Percentiles rank a stretch among this genome's conserved stretches.
These are phyloP conservation scores for Chlorella variabilis DNA, from an alignment of 163 green algal species.

Conservation along the genomic window DNA sequence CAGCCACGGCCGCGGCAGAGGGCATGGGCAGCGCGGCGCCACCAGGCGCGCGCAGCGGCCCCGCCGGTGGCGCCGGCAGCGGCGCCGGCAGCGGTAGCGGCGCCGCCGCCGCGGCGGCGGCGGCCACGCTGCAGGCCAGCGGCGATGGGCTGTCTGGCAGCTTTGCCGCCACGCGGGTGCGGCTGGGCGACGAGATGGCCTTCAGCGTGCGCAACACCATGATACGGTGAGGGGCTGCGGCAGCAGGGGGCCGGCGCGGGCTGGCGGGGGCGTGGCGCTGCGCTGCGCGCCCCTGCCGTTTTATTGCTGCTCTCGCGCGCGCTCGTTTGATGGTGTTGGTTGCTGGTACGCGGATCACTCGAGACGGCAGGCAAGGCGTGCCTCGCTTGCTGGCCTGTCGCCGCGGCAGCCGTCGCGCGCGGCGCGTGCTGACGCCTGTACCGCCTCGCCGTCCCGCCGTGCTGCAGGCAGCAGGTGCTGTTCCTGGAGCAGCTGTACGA, in stretches of 20 bases:
- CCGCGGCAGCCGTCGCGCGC: too few species aligned
- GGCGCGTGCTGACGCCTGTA: too few species aligned
- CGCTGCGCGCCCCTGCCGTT: too few species aligned
- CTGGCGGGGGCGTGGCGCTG: too few species aligned
- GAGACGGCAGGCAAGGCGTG: too few species aligned
- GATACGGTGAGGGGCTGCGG: conserved; percentile 9
- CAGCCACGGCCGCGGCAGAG: neutral
- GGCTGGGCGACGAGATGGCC: conserved; percentile 28
- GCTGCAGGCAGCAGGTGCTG: conserved; percentile 41
- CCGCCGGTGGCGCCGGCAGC: neutral
- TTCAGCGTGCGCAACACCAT: conserved; percentile 31
- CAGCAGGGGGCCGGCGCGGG: too few species aligned
- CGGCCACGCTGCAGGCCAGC: too few species aligned
- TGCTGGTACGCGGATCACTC: too few species aligned
- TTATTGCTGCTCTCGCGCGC: too few species aligned
- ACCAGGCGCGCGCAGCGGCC: neutral
- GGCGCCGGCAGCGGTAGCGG: neutral
- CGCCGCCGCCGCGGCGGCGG: neutral
- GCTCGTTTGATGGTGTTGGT: too few species aligned
- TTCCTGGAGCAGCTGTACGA: conserved; percentile 54
- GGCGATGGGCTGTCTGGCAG: neutral
- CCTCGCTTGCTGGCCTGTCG: too few species aligned
- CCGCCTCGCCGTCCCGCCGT: too few species aligned
- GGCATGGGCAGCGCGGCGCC: neutral
- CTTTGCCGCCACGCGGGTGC: conserved; percentile 28